Conservation (phyloP, 1,139 yeast genomes). For the Candida sojae region DNA sequence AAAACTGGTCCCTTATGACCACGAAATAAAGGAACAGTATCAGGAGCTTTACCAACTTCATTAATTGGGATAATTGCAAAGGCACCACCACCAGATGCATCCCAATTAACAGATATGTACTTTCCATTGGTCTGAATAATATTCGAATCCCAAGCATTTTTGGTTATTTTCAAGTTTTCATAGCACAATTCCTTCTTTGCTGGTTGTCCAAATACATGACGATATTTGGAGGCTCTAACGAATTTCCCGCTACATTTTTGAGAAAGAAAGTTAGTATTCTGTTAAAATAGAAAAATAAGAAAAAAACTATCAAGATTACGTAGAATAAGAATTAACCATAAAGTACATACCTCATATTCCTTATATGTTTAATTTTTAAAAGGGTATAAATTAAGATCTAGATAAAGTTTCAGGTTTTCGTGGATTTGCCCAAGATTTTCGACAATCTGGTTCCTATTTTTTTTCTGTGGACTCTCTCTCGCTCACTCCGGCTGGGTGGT, state of each 20-base stretch:
- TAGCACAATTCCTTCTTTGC: constrained; percentile 85
- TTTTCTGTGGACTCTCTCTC: too few relatives aligned
- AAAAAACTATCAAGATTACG: too few relatives aligned
- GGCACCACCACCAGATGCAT: constrained; percentile 95
- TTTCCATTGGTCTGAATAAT: constrained; percentile 78
- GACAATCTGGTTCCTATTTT: too few relatives aligned
- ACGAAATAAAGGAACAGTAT: constrained; percentile 86
- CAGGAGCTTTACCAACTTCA: constrained; percentile 95
- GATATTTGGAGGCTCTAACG: constrained; percentile 93
- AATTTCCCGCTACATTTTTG: constrained; percentile 71
- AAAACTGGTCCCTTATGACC: constrained; percentile 95
- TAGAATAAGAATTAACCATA: too few relatives aligned
- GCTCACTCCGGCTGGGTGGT: too few relatives aligned
- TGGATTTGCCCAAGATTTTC: too few relatives aligned
- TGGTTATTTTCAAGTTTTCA: constrained; percentile 82
- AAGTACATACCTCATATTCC: too few relatives aligned
- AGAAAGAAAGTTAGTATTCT: neutral
- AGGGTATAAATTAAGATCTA: too few relatives aligned
- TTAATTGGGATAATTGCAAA: constrained; percentile 86
- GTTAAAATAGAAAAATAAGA: too few relatives aligned
- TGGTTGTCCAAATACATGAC: constrained; percentile 94
- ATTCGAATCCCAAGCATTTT: constrained; percentile 96
- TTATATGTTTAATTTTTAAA: too few relatives aligned
- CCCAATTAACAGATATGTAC: constrained; percentile 87
- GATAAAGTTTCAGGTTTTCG: too few relatives aligned